phyloP scores from a whole-genome alignment of 2,329 filamentous ascomycete genomes.

The Diaporthe citrichinensis region DNA sequence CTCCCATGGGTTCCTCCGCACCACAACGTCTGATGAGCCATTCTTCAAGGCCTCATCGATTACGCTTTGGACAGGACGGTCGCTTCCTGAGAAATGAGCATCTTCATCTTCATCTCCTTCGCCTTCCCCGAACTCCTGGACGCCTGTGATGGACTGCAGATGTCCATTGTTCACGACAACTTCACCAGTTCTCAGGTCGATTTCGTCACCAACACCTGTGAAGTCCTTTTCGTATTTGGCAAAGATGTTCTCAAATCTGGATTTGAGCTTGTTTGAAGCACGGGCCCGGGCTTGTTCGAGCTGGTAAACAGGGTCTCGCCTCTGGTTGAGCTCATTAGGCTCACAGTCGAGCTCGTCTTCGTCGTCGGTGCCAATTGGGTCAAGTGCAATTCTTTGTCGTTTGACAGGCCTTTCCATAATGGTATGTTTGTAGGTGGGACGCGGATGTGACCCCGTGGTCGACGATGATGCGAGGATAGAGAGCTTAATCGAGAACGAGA shows the following conservation, averaged over 20 bases:
- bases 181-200: conserved; percentile 84
- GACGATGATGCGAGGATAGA: neutral
- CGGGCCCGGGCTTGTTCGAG: conserved; percentile 74
- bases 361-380: conserved; percentile 55
- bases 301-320: conserved; percentile 67
- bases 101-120: conserved; percentile 41
- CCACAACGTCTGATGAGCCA: neutral
- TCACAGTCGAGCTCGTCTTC: conserved; percentile 62
- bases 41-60: neutral
- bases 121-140: conserved; percentile 25
- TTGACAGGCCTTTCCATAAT: conserved; percentile 73
- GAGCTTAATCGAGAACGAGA: conserved; percentile 7
- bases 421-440: neutral
- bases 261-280: conserved; percentile 81
- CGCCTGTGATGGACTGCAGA: conserved; percentile 65
- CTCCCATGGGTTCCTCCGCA: neutral
- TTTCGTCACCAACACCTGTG: conserved; percentile 86
- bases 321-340: conserved; percentile 61
- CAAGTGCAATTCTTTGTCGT: conserved; percentile 67
- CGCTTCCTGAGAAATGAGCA: conserved; percentile 48
- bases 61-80: conserved; percentile 45
- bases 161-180: conserved; percentile 95
- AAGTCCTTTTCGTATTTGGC: conserved; percentile 90
- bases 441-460: neutral
- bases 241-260: conserved; percentile 90